A percentile compares a stretch with the other conserved stretches of the same genome.
phyloP scores from a whole-genome alignment of 495 filamentous ascomycete species.

The Talaromyces wortmannii region DNA sequence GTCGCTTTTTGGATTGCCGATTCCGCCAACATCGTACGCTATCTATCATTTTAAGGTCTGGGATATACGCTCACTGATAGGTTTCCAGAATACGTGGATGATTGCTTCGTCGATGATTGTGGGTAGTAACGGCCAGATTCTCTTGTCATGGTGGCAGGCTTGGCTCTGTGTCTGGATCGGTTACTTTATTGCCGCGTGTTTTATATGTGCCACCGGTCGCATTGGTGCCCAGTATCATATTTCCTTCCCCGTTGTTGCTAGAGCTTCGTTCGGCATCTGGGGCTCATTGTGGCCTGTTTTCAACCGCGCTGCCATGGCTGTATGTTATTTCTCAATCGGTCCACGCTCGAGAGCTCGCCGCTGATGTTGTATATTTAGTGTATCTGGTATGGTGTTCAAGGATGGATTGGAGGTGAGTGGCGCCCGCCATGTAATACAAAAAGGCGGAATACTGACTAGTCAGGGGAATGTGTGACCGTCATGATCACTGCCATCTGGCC shows the following conservation, averaged over 20 bases:
- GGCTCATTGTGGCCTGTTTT: conserved; percentile 86
- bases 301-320: conserved; percentile 85
- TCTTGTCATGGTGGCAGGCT: conserved; percentile 92
- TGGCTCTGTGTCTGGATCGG: conserved; percentile 88
- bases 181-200: conserved; percentile 67
- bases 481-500: conserved; percentile 85
- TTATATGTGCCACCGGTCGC: conserved; percentile 72
- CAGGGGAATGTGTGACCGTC: conserved; percentile 64
- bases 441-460: background rate
- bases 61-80: conserved; percentile 1
- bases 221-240: conserved; percentile 90
- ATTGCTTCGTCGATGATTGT: conserved; percentile 80
- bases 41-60: too few species aligned
- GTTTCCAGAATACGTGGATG: conserved; percentile 84
- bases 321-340: background rate
- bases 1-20: conserved; percentile 91
- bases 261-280: conserved; percentile 81
- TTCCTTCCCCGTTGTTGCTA: conserved; percentile 72
- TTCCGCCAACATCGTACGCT: conserved; percentile 79
- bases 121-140: conserved; percentile 20
- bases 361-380: background rate
- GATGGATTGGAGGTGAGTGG: conserved; percentile 67
- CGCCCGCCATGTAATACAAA: background rate
- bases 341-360: too few species aligned
- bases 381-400: conserved; percentile 71